Base-by-base conservation (phyloP, 768 basidiomycete species). In the Kwoniella newhampshirensis region DNA sequence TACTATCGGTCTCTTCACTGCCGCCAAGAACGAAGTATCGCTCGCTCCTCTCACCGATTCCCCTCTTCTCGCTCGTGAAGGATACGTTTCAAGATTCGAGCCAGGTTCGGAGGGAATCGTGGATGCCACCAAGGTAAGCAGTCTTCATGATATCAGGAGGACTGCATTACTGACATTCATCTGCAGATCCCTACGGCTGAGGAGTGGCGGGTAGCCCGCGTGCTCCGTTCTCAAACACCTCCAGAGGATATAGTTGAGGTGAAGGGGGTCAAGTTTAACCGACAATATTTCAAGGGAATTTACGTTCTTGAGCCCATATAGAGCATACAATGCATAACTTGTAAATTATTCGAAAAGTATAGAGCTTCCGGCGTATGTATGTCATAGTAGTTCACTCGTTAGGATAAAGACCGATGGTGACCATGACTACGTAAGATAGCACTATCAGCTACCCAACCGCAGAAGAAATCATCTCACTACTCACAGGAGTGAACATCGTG, bases 101-200 rank as follows among this genome's bases (percentile, higher is more conserved):
- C 3, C 53, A 1, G 53, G 44, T 3, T 8, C 27, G 18, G 53
- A 54, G 7, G 53, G 53, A 20, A 23, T 42, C 8, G 52, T 54
- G 6, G 53, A 54, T 37, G 53, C 30, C n/a, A 54, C 32, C 8
- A 54, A 46, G 28, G 44, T 46, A 46, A 15, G 44, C n/a, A 46
- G 12, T n/a, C 44, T n/a, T n/a, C n/a, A n/a, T n/a, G n/a, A n/a
- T n/a, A n/a, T n/a, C n/a, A n/a, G n/a, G n/a, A n/a, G n/a, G n/a
- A n/a, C n/a, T n/a, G n/a, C n/a, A n/a, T n/a, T n/a, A n/a, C n/a
- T n/a, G n/a, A n/a, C n/a, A n/a, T n/a, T n/a, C n/a, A n/a, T n/a
- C n/a, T n/a, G n/a, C n/a, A 46, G 47, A 54, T 54, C 27, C 53
- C 53, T 17, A 54, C 53, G n/a, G 53, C 53, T 3, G 53, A 54